Evolutionary conservation across 2,329 filamentous ascomycete species (phyloP).

Genomic region (Drechslera avenae): DNA sequence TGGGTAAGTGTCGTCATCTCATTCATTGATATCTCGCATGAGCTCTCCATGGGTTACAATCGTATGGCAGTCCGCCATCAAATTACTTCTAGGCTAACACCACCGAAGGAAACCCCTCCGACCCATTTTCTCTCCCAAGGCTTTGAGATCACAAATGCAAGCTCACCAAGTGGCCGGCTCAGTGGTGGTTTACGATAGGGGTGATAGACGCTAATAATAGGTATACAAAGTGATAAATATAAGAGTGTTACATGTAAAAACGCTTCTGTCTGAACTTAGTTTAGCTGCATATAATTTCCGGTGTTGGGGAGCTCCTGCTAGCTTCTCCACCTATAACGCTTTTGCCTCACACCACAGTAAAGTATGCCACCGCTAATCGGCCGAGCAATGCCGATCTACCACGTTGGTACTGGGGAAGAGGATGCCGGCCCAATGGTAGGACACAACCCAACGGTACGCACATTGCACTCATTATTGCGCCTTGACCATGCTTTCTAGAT

Average conservation of each 20-base stretch:
- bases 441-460: neutral
- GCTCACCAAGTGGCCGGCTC: neutral
- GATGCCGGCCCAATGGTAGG: neutral
- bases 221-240: too few species aligned
- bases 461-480: neutral
- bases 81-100: neutral
- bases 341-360: neutral
- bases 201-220: neutral
- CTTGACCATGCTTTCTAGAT: neutral
- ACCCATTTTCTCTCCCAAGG: neutral
- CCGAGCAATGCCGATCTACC: slow-evolving; percentile 2
- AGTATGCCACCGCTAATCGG: slow-evolving; percentile 1
- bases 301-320: too few species aligned
- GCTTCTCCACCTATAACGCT: too few species aligned
- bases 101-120: neutral
- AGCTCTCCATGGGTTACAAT: too few species aligned
- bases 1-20: too few species aligned
- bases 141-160: neutral
- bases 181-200: neutral
- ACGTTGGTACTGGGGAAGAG: neutral
- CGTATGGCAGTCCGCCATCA: neutral
- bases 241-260: too few species aligned
- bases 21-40: too few species aligned
- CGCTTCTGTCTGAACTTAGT: too few species aligned
- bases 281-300: too few species aligned